Base-by-base conservation (phyloP, 2,329 filamentous ascomycete species). In the Cladorrhinum sp. region DNA sequence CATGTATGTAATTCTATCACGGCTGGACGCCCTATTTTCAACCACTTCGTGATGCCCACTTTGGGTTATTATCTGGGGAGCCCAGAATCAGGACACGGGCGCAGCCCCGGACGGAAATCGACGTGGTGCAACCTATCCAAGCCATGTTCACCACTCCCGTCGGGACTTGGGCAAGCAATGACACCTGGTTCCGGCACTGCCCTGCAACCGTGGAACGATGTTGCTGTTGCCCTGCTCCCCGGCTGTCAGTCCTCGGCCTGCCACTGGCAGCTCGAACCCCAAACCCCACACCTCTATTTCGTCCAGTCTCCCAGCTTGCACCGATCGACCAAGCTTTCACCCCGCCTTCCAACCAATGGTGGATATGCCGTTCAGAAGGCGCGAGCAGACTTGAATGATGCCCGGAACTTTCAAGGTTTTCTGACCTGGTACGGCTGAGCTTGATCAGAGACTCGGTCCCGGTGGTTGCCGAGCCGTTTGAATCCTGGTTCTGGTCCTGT, bases 271-370 rank as follows among this genome's bases (percentile, higher is more conserved):
- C 48, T 59, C 10, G n/a, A 46, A 12, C 33, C 33, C 33, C 33
- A 3, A 36, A 63, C 63, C 62, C 61, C 63, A 53, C 63, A 63
- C 33, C 51, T 46, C 21, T 52, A 42, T 49, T 60, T 56, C 60
- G 46, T 51, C 36, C 49, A 51, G 49, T 26, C 20, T 24, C n/a
- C 21, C 49, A 51, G 49, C 39, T 57, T 54, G 39, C 9, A 57
- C 61, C 62, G 65, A 67, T 68, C 66, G 64, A 59, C 64, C 55
- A 53, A 42, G 23, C 55, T 58, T 18, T 42, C 55, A 23, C 24
- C 12, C 52, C 21, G 42, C 18, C 36, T 49, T 55, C 42, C 26
- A 26, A 23, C 63, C 60, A 62, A 63, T 62, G 55, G 58, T 59
- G 60, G 61, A 57, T 50, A 57, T 58, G 56, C 23, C 52, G 59